phyloP scores from a whole-genome alignment of 345 rosid genomes.

The Schrenkiella parvula region DNA sequence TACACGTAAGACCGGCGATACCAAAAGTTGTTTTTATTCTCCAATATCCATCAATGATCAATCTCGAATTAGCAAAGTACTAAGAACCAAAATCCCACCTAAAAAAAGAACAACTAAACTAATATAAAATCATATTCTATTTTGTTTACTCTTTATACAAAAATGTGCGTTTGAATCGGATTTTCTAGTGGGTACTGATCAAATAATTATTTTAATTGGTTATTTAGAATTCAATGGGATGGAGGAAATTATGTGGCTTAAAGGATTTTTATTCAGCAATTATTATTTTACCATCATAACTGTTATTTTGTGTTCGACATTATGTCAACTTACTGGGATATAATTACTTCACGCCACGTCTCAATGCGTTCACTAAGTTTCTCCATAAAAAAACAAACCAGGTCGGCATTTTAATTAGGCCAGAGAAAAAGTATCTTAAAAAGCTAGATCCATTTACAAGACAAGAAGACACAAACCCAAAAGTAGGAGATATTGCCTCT shows the following conservation, averaged over 20 bases:
- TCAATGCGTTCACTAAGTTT: neutral
- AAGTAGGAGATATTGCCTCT: constrained; percentile 31
- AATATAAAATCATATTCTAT: neutral
- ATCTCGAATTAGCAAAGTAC: constrained; percentile 33
- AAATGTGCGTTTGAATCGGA: neutral
- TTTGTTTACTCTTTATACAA: neutral
- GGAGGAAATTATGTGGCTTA: neutral
- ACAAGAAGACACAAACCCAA: constrained; percentile 37
- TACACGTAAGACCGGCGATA: constrained; percentile 31
- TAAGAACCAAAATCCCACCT: constrained; percentile 27
- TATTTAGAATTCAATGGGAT: neutral
- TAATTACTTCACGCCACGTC: neutral
- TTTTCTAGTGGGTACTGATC: neutral
- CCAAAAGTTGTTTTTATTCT: constrained; percentile 7
- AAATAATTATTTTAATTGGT: neutral
- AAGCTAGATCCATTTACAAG: constrained; percentile 40
- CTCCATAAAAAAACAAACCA: neutral
- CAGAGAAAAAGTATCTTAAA: constrained; percentile 28
- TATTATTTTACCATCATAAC: neutral
- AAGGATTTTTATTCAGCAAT: neutral
- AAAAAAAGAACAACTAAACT: constrained; percentile 24
- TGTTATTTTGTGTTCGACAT: neutral
- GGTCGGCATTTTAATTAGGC: constrained; percentile 21
- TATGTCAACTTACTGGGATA: neutral
- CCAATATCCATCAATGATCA: constrained; percentile 22